phyloP scores from a whole-genome alignment of 2,329 filamentous ascomycete species.

The Pseudogymnoascus sp. region DNA sequence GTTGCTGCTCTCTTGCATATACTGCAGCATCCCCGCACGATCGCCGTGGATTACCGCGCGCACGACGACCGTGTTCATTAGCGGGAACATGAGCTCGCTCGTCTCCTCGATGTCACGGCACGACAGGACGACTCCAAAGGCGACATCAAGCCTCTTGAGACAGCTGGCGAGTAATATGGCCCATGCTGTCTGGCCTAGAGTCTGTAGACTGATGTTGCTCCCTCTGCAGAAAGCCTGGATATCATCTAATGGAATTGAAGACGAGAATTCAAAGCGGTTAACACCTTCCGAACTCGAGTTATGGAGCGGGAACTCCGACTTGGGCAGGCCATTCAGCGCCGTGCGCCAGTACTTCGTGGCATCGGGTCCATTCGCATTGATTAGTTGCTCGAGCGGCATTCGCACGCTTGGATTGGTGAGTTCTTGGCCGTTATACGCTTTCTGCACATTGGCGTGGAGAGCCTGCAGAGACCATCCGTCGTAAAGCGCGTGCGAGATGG shows the following conservation, averaged over 20 bases:
- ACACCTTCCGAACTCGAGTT: slow-evolving; percentile 9
- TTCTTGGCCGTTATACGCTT: slow-evolving; percentile 49
- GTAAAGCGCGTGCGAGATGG: slow-evolving; percentile 79
- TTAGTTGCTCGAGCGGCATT: slow-evolving; percentile 43
- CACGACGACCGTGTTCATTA: slow-evolving; percentile 83
- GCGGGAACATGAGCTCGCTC: slow-evolving; percentile 68
- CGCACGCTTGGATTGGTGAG: slow-evolving; percentile 41
- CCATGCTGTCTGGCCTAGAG: slow-evolving; percentile 71
- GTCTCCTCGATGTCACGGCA: slow-evolving; percentile 70
- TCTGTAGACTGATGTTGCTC: slow-evolving; percentile 65
- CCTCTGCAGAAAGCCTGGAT: slow-evolving; percentile 56
- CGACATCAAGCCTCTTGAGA: slow-evolving; percentile 60
- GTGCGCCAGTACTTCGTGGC: slow-evolving; percentile 63
- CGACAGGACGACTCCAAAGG: slow-evolving; percentile 76
- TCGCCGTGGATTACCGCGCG: slow-evolving; percentile 66
- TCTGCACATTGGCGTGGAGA: slow-evolving; percentile 62
- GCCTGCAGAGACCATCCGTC: slow-evolving; percentile 78
- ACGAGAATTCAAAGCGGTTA: slow-evolving; percentile 41
- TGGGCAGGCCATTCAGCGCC: slow-evolving; percentile 48
- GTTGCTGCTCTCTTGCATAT: slow-evolving; percentile 64
- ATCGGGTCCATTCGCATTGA: slow-evolving; percentile 33
- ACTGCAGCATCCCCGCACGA: slow-evolving; percentile 54
- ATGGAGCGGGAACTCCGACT: slow-evolving; percentile 33
- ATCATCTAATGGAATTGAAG: slow-evolving; percentile 33
- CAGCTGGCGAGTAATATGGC: slow-evolving; percentile 60